Percentiles rank a stretch among this genome's conserved stretches.
Conservation (phyloP, 768 basidiomycete species). For the Cystobasidium onofrii region DNA sequence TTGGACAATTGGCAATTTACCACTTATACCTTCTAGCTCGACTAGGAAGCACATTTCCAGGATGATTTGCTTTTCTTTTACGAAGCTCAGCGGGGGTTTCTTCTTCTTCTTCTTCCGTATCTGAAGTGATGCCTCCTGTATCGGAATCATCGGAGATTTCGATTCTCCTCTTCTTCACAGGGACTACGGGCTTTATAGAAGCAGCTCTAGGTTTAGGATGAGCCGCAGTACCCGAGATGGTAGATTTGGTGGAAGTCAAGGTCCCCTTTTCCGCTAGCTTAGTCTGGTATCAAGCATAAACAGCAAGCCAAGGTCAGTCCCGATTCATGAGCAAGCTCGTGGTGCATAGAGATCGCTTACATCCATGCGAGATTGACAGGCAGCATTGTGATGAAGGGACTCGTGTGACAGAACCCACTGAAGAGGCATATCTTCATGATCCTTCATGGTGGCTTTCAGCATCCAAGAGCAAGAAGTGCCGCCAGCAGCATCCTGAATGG, state of each 20-base stretch:
- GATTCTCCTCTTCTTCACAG: neutral
- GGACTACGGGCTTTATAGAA: neutral
- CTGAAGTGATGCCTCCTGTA: neutral
- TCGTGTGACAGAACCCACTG: neutral
- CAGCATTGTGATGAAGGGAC: neutral
- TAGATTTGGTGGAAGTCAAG: neutral
- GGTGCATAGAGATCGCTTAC: too few species aligned
- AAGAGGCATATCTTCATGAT: neutral
- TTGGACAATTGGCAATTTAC: neutral
- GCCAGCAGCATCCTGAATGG: neutral
- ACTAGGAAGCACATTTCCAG: slow-evolving; percentile 11
- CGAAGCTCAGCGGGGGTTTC: neutral
- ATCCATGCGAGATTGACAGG: neutral
- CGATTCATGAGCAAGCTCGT: too few species aligned
- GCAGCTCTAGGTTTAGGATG: neutral
- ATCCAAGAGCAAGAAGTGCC: slow-evolving; percentile 9
- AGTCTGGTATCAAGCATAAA: too few species aligned
- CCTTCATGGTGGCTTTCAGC: neutral
- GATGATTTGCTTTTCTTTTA: slow-evolving; percentile 4
- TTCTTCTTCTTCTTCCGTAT: neutral
- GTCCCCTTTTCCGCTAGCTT: neutral
- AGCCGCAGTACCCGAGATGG: too few species aligned
- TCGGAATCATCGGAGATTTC: neutral
- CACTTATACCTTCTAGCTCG: neutral
- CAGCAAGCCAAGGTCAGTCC: too few species aligned